A percentile compares a stretch with the other conserved stretches of the same genome.
These are phyloP conservation scores for Serendipita indica DNA, from an alignment of 768 basidiomycete species.

Conservation along the genomic window DNA sequence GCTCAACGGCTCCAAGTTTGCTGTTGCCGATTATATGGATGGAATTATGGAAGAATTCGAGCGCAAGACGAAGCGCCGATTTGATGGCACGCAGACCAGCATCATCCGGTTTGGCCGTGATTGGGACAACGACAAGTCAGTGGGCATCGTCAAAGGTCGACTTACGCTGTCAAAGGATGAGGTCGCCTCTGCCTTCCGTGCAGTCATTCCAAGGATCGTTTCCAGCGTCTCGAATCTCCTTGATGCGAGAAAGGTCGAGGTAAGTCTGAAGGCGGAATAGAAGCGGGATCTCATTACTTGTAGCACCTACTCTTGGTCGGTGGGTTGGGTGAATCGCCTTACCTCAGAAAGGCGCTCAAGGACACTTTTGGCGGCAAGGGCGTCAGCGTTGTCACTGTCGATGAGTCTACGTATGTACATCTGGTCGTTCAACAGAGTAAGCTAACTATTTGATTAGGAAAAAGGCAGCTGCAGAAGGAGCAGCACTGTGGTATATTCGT, in stretches of 20 bases:
- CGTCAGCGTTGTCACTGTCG: slow-evolving; percentile 9
- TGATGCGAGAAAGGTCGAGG: slow-evolving; percentile 5
- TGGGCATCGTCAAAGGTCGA: slow-evolving; percentile 9
- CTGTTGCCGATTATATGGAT: slow-evolving; percentile 5
- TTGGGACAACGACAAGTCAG: slow-evolving; percentile 10
- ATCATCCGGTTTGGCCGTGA: slow-evolving; percentile 10
- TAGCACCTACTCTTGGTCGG: slow-evolving; percentile 10
- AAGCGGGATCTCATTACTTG: neutral
- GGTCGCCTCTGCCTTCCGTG: neutral
- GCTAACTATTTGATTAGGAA: no score
- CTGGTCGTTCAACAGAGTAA: neutral
- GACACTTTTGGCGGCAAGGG: neutral
- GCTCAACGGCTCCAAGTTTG: slow-evolving; percentile 6
- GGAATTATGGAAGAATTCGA: slow-evolving; percentile 12
- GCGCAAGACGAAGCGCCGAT: slow-evolving; percentile 11
- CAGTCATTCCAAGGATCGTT: neutral
- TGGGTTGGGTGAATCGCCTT: slow-evolving; percentile 8
- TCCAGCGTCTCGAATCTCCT: slow-evolving; percentile 5
- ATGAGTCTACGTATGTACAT: slow-evolving; percentile 6
- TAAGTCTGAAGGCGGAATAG: neutral
- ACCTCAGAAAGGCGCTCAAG: neutral
- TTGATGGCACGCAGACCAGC: slow-evolving; percentile 8
- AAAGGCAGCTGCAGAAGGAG: slow-evolving; percentile 3
- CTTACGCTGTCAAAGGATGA: neutral
- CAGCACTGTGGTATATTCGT: slow-evolving; percentile 9